phyloP scores from a whole-genome alignment of 2,329 filamentous ascomycete species.

The Myotisia sp. region DNA sequence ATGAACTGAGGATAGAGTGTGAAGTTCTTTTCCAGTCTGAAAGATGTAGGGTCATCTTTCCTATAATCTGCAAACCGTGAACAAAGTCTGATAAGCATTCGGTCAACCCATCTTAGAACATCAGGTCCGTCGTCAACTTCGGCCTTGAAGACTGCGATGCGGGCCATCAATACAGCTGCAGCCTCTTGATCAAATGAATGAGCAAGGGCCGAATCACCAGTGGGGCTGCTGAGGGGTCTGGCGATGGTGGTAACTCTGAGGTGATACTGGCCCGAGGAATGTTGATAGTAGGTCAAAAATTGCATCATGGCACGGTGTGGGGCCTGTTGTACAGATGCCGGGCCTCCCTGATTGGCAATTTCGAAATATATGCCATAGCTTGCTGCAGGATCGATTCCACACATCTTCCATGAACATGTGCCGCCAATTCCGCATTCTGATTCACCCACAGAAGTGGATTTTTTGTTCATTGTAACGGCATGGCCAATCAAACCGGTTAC shows the following conservation, averaged over 20 bases:
- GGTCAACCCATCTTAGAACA: conserved; percentile 91
- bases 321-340: conserved; percentile 68
- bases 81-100: conserved; percentile 94
- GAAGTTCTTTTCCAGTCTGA: conserved; percentile 96
- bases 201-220: conserved; percentile 84
- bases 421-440: conserved; percentile 97
- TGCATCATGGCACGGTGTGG: conserved; percentile 93
- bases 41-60: conserved; percentile 94
- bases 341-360: conserved; percentile 83
- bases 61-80: conserved; percentile 94
- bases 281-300: conserved; percentile 96
- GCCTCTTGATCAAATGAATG: conserved; percentile 98
- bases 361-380: conserved; percentile 98
- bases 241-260: conserved; percentile 89
- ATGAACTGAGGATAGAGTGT: conserved; percentile 98
- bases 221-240: conserved; percentile 78
- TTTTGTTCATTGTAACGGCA: conserved; percentile 93
- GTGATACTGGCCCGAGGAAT: conserved; percentile 91
- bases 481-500: conserved; percentile 95
- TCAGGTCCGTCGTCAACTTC: conserved; percentile 98
- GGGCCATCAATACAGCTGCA: conserved; percentile 94
- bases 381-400: conserved; percentile 82
- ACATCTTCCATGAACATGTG: conserved; percentile 99
- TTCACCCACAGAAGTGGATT: conserved; percentile 90
- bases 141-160: conserved; percentile 96